Evolutionary conservation across 345 rosid species (phyloP).

Genomic region (Aquilaria yunnanensis): DNA sequence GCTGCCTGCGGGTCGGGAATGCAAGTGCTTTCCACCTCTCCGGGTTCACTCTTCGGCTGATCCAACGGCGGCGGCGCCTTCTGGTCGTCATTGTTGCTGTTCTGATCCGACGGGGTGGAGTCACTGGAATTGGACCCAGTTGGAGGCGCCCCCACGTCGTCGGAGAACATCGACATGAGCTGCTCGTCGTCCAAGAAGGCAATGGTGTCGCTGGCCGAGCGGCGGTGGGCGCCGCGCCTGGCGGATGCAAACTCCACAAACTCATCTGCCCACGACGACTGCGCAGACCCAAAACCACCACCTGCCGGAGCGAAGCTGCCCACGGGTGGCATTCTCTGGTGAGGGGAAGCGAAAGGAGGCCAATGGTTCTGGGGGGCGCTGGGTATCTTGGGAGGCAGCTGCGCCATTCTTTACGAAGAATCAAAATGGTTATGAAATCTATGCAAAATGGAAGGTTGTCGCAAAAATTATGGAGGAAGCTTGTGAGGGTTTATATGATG

Average conservation of each 20-base stretch:
- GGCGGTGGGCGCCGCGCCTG: conserved; percentile 70
- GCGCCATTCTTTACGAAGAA: conserved; percentile 32
- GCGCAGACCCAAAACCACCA: conserved; percentile 14
- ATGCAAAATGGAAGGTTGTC: no score
- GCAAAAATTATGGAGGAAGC: no score
- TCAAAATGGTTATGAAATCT: no score
- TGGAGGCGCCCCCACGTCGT: conserved; percentile 27
- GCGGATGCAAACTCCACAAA: conserved; percentile 76
- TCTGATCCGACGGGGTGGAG: conserved; percentile 66
- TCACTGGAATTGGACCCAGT: conserved; percentile 29
- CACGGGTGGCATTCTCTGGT: conserved; percentile 33
- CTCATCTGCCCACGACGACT: conserved; percentile 69
- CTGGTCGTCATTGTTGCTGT: conserved; percentile 52
- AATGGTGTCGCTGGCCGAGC: conserved; percentile 78
- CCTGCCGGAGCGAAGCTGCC: conserved; percentile 8
- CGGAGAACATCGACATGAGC: conserved; percentile 63
- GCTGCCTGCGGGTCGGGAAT: conserved; percentile 16
- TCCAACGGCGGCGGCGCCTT: conserved; percentile 10
- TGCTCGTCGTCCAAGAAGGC: conserved; percentile 71
- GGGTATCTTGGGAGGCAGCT: conserved; percentile 58
- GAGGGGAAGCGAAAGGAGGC: conserved; percentile 35
- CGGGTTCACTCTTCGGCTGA: conserved; percentile 35
- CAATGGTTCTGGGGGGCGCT: conserved; percentile 40
- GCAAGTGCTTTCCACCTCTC: conserved; percentile 40
- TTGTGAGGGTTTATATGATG: no score